phyloP scores from a whole-genome alignment of 2,329 filamentous ascomycete genomes.

The Ilyonectria mors-panacis region DNA sequence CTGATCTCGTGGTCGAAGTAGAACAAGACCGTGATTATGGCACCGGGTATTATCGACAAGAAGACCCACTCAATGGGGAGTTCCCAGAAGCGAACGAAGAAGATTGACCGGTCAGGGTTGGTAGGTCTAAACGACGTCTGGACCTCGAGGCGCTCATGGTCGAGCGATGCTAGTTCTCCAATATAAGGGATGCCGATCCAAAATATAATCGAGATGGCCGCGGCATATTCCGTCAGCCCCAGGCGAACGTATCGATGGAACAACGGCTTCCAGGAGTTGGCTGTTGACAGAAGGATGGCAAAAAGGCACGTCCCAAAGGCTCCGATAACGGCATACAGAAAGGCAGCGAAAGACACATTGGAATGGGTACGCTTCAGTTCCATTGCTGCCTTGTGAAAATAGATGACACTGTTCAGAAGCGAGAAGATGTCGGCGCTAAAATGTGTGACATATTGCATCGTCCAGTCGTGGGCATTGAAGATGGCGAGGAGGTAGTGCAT shows the following conservation, averaged over 20 bases:
- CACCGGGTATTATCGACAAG: slow-evolving; percentile 72
- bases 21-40: slow-evolving; percentile 77
- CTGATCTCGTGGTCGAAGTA: slow-evolving; percentile 81
- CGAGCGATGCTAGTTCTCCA: slow-evolving; percentile 70
- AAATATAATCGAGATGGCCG: slow-evolving; percentile 76
- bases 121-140: slow-evolving; percentile 71
- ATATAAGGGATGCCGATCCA: slow-evolving; percentile 75
- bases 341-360: slow-evolving; percentile 71
- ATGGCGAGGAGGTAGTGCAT: slow-evolving; percentile 75
- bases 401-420: slow-evolving; percentile 77
- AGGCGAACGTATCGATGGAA: slow-evolving; percentile 75
- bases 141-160: slow-evolving; percentile 71
- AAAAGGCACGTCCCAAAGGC: slow-evolving; percentile 75
- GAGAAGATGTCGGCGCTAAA: slow-evolving; percentile 79
- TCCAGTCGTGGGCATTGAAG: slow-evolving; percentile 79
- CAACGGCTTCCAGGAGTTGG: slow-evolving; percentile 72
- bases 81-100: slow-evolving; percentile 76
- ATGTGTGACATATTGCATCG: slow-evolving; percentile 78
- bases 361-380: slow-evolving; percentile 73
- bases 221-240: slow-evolving; percentile 74
- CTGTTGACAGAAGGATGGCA: slow-evolving; percentile 73
- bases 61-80: slow-evolving; percentile 72
- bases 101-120: slow-evolving; percentile 65
- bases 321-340: slow-evolving; percentile 76
- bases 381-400: slow-evolving; percentile 77